phyloP scores from a whole-genome alignment of 2,329 filamentous ascomycete species.

The Colletotrichum filicis region DNA sequence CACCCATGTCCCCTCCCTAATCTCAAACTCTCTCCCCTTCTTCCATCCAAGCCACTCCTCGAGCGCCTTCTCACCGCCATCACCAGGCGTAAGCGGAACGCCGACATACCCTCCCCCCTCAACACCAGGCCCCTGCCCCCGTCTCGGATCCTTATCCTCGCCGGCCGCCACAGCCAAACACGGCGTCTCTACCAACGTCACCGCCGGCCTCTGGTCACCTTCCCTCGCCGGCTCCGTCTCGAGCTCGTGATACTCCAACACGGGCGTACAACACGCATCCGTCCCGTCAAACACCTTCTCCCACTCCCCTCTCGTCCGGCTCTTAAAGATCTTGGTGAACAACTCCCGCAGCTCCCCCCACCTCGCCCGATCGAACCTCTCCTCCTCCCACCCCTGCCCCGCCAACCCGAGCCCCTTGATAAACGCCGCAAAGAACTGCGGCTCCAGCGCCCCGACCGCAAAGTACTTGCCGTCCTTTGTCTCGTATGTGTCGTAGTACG shows the following conservation, averaged over 20 bases:
- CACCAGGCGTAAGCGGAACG: constrained; percentile 69
- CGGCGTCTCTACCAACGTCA: constrained; percentile 77
- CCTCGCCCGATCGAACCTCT: constrained; percentile 66
- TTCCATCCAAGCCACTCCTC: constrained; percentile 82
- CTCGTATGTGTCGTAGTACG: constrained; percentile 91
- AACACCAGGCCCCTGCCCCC: constrained; percentile 74
- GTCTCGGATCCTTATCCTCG: constrained; percentile 49
- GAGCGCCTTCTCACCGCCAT: constrained; percentile 78
- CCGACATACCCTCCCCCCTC: constrained; percentile 76
- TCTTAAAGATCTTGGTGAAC: constrained; percentile 73
- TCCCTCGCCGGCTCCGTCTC: constrained; percentile 61
- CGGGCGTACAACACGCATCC: constrained; percentile 92
- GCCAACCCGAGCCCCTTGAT: constrained; percentile 73
- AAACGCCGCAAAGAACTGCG: constrained; percentile 81
- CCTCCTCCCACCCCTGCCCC: constrained; percentile 59
- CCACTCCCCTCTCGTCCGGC: constrained; percentile 82
- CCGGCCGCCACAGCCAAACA: constrained; percentile 68
- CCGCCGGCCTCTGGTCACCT: constrained; percentile 77
- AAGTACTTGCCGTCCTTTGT: constrained; percentile 83
- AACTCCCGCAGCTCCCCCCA: constrained; percentile 75
- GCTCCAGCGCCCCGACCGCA: constrained; percentile 91
- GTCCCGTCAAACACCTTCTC: constrained; percentile 87
- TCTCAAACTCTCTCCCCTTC: constrained; percentile 76
- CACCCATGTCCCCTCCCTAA: constrained; percentile 71
- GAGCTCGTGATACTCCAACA: constrained; percentile 80